Conservation (phyloP, 306 rosid genomes). For the Cucurbita ficifolia region DNA sequence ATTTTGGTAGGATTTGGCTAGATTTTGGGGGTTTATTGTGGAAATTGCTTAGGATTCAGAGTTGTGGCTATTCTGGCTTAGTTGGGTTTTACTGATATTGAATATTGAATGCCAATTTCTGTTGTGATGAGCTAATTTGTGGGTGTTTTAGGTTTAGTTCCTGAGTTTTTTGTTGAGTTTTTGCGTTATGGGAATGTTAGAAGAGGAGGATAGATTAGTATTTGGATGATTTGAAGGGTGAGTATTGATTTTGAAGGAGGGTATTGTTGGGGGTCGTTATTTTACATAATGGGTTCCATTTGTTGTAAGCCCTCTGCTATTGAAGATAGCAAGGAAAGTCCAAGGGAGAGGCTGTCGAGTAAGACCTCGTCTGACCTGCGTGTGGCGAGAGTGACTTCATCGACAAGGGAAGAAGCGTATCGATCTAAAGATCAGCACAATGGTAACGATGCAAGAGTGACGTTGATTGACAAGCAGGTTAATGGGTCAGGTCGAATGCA, state of each 20-base stretch:
- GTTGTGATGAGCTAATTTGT: background rate
- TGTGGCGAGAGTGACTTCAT: slow-evolving; percentile 46
- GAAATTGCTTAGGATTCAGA: background rate
- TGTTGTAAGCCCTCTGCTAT: slow-evolving; percentile 92
- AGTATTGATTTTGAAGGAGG: slow-evolving; percentile 30
- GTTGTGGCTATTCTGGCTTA: background rate
- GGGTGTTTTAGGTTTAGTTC: background rate
- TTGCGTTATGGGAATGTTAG: background rate
- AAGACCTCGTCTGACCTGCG: slow-evolving; percentile 39
- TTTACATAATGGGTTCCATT: slow-evolving; percentile 66
- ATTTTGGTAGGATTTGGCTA: background rate
- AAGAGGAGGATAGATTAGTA: background rate
- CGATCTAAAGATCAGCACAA: slow-evolving; percentile 50
- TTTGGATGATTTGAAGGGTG: slow-evolving; percentile 24
- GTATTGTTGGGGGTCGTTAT: slow-evolving; percentile 24
- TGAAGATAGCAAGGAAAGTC: slow-evolving; percentile 93
- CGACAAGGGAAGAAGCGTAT: slow-evolving; percentile 68
- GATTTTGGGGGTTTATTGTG: background rate
- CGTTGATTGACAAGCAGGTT: slow-evolving; percentile 50
- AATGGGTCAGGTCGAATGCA: slow-evolving; percentile 49
- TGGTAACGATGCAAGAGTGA: slow-evolving; percentile 45
- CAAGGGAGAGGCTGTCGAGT: slow-evolving; percentile 56
- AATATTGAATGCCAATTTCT: background rate
- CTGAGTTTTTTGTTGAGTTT: background rate
- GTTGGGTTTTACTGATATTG: background rate